Evolutionary conservation across 805 yeast genomes (phyloP).

Genomic region (Jamesozyma gamospora): DNA sequence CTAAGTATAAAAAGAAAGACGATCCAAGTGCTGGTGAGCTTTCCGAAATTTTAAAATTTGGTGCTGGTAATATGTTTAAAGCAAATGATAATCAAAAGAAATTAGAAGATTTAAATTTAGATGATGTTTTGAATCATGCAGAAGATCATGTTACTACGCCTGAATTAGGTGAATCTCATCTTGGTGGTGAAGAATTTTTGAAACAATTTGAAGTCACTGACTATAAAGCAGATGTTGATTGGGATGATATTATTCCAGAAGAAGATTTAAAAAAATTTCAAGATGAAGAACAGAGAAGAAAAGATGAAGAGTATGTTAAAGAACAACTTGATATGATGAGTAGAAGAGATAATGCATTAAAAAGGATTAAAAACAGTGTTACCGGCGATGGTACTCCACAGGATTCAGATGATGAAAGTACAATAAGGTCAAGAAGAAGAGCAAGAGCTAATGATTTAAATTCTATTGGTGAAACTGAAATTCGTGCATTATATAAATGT

Average conservation of each 20-base stretch:
- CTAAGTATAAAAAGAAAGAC: slow-evolving; percentile 38
- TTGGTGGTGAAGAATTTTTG: slow-evolving; percentile 96
- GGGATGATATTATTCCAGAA: slow-evolving; percentile 98
- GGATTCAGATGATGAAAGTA: slow-evolving; percentile 31
- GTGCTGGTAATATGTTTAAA: slow-evolving; percentile 97
- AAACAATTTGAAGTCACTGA: slow-evolving; percentile 97
- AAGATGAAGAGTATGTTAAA: slow-evolving; percentile 77
- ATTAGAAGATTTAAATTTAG: slow-evolving; percentile 87
- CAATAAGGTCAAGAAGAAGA: slow-evolving; percentile 29
- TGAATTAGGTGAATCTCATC: slow-evolving; percentile 90
- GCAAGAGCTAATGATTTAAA: slow-evolving; percentile 38
- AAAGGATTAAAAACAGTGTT: slow-evolving; percentile 39
- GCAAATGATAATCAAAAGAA: slow-evolving; percentile 92
- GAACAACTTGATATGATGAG: slow-evolving; percentile 84
- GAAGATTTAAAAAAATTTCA: slow-evolving; percentile 82
- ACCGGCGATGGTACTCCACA: slow-evolving; percentile 32
- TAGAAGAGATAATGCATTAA: slow-evolving; percentile 67
- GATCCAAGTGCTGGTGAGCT: slow-evolving; percentile 83
- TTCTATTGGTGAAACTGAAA: slow-evolving; percentile 71
- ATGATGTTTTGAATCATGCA: slow-evolving; percentile 92
- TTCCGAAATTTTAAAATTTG: slow-evolving; percentile 89
- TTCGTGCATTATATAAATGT: slow-evolving; percentile 76
- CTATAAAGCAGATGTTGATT: slow-evolving; percentile 93
- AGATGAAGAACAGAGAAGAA: slow-evolving; percentile 78
- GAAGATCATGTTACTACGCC: slow-evolving; percentile 96